phyloP scores from a whole-genome alignment of 75 land plant species.

The Selaginella tamariscina region DNA sequence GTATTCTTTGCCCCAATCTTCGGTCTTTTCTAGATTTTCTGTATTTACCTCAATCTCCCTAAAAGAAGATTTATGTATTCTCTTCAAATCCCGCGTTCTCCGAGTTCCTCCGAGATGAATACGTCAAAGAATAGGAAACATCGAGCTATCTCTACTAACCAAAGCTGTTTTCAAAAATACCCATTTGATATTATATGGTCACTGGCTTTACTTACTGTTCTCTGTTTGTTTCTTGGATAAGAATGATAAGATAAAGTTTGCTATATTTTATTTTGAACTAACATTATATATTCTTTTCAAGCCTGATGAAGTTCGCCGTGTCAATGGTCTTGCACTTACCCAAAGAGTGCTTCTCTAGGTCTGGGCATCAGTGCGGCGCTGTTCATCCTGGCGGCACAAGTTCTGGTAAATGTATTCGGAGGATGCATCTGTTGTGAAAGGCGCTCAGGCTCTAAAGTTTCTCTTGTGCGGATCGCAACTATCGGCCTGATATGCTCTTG shows the following conservation, averaged over 20 bases:
- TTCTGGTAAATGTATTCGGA: conserved; percentile 16
- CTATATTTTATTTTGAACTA: neutral
- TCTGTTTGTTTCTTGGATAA: too few relatives aligned
- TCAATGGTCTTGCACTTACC: conserved; percentile 24
- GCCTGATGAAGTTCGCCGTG: conserved; percentile 25
- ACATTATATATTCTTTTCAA: neutral
- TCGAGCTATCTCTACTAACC: too few relatives aligned
- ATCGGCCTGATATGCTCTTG: conserved; percentile 19
- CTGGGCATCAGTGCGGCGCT: conserved; percentile 23
- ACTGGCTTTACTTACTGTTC: too few relatives aligned
- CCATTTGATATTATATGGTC: too few relatives aligned
- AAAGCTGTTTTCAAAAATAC: too few relatives aligned
- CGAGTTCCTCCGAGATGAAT: too few relatives aligned
- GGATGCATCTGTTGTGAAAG: neutral
- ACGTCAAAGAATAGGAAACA: too few relatives aligned
- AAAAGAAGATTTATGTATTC: neutral
- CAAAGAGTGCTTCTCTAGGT: conserved; percentile 19
- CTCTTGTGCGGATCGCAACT: neutral
- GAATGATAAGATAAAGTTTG: too few relatives aligned
- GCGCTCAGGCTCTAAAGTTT: neutral
- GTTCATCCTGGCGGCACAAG: conserved; percentile 23
- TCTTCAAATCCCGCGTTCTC: too few relatives aligned
- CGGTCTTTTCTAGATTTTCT: neutral
- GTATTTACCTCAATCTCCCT: too few relatives aligned
- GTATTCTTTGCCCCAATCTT: neutral